Percentiles rank a stretch among this genome's conserved stretches.
These are phyloP conservation scores for Hebeloma cylindrosporum DNA, from an alignment of 768 basidiomycete genomes.

Conservation along the genomic window DNA sequence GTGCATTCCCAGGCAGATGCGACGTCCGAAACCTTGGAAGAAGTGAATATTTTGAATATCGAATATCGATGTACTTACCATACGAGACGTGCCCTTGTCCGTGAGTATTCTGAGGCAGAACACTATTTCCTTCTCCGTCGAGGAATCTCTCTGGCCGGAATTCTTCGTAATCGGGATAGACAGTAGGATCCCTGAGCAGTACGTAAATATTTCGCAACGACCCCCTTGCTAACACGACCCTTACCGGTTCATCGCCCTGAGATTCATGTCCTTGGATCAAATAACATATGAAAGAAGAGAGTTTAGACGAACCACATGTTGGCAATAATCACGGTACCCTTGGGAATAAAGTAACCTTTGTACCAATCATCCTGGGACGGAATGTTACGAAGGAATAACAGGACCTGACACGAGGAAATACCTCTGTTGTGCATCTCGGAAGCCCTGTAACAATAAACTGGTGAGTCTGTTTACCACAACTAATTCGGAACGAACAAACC, in stretches of 20 bases:
- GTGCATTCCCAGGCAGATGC: conserved; percentile 34
- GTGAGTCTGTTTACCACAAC: not conserved
- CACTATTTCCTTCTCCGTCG: too few species aligned
- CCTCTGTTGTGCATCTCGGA: not conserved
- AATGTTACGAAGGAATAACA: not conserved
- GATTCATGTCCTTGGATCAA: not conserved
- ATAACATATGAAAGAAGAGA: not conserved
- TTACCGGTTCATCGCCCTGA: conserved; percentile 7
- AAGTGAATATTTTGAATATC: not conserved
- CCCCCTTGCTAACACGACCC: too few species aligned
- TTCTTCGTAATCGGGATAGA: conserved; percentile 5
- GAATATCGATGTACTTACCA: conserved; percentile 25
- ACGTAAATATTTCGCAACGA: conserved; percentile 4
- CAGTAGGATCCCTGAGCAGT: not conserved
- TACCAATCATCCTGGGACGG: conserved; percentile 38
- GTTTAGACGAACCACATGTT: conserved; percentile 2
- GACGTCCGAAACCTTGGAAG: not conserved
- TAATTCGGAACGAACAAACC: conserved; percentile 8
- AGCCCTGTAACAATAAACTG: not conserved
- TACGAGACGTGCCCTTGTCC: conserved; percentile 24
- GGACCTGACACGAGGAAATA: not conserved
- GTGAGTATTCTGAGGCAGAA: conserved; percentile 2
- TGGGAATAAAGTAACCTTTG: conserved; percentile 42
- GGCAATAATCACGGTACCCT: conserved; percentile 24
- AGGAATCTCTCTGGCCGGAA: conserved; percentile 11